Evolutionary conservation across 352 stramenopile genomes (phyloP).

Genomic region (Globisporangium alternatum): DNA sequence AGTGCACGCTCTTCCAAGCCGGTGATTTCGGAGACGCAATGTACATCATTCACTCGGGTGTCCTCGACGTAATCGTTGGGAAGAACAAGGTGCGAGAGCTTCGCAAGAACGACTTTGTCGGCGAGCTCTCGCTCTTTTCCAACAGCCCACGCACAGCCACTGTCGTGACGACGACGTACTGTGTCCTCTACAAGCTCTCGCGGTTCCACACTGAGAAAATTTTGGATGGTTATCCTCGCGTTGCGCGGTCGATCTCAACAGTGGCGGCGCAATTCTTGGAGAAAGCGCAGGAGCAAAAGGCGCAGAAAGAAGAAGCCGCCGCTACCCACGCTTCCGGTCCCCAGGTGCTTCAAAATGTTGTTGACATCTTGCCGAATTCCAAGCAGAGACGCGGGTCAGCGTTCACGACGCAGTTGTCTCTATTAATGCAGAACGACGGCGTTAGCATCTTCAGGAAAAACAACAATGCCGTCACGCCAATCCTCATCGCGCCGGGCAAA

Average conservation of each 20-base stretch:
- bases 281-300: slow-evolving; percentile 19
- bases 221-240: slow-evolving; percentile 49
- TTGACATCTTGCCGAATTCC: neutral
- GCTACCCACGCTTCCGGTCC: neutral
- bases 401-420: neutral
- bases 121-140: slow-evolving; percentile 70
- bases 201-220: slow-evolving; percentile 58
- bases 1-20: slow-evolving; percentile 49
- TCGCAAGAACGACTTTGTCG: slow-evolving; percentile 67
- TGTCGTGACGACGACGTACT: slow-evolving; percentile 61
- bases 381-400: neutral
- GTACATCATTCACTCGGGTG: slow-evolving; percentile 75
- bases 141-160: slow-evolving; percentile 49
- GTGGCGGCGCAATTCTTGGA: slow-evolving; percentile 22
- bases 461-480: slow-evolving; percentile 12
- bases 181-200: slow-evolving; percentile 65
- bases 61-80: slow-evolving; percentile 58
- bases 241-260: slow-evolving; percentile 26
- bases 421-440: neutral
- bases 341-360: neutral
- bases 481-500: neutral
- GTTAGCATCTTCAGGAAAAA: slow-evolving; percentile 9
- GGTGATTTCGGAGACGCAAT: slow-evolving; percentile 66
- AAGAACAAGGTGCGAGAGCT: slow-evolving; percentile 64
- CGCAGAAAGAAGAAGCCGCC: neutral